These are phyloP conservation scores for Blastocystis sp. DNA, from an alignment of 352 stramenopile species.

Conservation along the genomic window DNA sequence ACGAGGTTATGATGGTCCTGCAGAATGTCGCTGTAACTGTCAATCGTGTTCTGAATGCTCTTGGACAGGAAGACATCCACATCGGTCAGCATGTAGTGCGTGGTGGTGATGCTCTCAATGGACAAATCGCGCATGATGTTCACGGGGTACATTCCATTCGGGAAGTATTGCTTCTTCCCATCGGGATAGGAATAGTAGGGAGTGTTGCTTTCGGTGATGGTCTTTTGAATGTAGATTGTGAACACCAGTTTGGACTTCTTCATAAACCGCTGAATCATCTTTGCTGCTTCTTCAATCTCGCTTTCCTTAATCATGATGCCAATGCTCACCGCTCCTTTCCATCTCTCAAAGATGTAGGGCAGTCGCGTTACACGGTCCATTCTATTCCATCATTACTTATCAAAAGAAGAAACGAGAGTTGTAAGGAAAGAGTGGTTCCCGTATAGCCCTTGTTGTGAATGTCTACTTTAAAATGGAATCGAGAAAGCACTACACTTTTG, in stretches of 20 bases:
- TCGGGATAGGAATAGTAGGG: neutral
- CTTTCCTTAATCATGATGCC: neutral
- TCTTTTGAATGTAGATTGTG: neutral
- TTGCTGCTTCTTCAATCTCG: neutral
- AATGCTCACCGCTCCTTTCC: neutral
- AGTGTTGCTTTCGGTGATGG: neutral
- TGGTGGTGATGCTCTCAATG: neutral
- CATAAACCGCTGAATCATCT: neutral
- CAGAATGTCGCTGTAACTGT: neutral
- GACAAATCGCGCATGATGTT: conserved; percentile 26
- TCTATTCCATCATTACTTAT: neutral
- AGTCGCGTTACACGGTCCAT: neutral
- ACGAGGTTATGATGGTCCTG: neutral
- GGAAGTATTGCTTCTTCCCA: neutral
- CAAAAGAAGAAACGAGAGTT: neutral
- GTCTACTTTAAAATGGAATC: neutral
- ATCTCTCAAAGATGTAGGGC: neutral
- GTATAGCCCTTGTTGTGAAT: neutral
- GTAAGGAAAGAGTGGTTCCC: neutral
- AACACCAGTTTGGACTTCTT: neutral
- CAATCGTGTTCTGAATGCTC: neutral
- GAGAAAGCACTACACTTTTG: neutral
- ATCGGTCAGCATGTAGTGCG: conserved; percentile 19
- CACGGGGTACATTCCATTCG: neutral
- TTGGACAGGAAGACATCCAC: neutral